Evolutionary conservation across 2,329 filamentous ascomycete species (phyloP), one percentile per base, ranked within the genome.

Genomic region (Huntiella decipiens): DNA sequence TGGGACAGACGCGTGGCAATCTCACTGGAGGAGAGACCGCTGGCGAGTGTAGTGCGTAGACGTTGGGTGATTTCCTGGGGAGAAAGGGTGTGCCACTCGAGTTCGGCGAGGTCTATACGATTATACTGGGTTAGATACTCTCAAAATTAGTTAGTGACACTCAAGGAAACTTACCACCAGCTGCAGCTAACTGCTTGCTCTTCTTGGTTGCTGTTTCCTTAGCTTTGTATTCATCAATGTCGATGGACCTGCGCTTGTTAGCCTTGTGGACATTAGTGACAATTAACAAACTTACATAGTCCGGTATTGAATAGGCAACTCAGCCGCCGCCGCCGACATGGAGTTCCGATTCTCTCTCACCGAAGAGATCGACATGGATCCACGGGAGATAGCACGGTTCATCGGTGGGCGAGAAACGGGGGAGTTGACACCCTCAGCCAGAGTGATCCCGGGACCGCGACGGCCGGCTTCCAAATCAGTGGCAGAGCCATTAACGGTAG

Each of bases 21-120:
- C 54, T 79, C 71, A 8, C 76, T 67, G 4, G 58, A 54, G 0
- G 76, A 78, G 1, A 86, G 67, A 43, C 80, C 80, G 44, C 68
- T 61, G 1, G 58, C 59, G 11, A 65, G 56, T 11, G 75, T 76
- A 4, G 70, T 73, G 1, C 67, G 66, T 32, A 82, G 67, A 19
- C 76, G 70, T 22, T 66, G 64, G 48, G 70, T 66, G n/a, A 82
- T 62, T 48, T 80, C 73, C 5, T 72, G 63, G 10, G 66, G 55
- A 0, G 71, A 58, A 8, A 81, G 61, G 0, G 63, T 73, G 57
- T 85, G 80, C 76, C 79, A 82, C 54, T 82, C 74, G 43, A 83
- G 65, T 48, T 69, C 66, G 43, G 68, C 71, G 45, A 79, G 67
- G 51, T 77, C 73, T 76, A 44, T 10, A 32, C 13, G 13, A 12